Evolutionary conservation across 1,139 yeast genomes (phyloP).

Genomic region (Geotrichum siamense): DNA sequence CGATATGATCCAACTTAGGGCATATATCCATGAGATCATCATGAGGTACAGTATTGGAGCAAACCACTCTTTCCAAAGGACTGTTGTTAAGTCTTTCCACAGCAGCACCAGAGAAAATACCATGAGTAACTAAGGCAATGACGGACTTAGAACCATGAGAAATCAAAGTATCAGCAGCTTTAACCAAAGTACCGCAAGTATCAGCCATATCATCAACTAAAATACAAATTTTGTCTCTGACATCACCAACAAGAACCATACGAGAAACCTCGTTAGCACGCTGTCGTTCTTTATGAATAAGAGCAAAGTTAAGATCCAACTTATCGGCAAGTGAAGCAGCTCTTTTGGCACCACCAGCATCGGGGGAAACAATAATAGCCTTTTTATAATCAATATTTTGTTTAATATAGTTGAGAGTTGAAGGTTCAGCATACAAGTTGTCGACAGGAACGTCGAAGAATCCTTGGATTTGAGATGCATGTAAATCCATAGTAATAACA

Average conservation of each 20-base stretch:
- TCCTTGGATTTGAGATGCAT: constrained; percentile 99
- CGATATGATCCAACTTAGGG: constrained; percentile 73
- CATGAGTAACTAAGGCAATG: constrained; percentile 93
- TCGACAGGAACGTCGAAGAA: constrained; percentile 94
- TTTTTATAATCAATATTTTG: constrained; percentile 54
- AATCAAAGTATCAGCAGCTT: constrained; percentile 85
- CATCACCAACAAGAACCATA: constrained; percentile 97
- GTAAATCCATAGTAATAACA: constrained; percentile 94
- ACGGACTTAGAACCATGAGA: constrained; percentile 76
- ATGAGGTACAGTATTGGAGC: constrained; percentile 92
- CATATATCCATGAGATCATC: constrained; percentile 61
- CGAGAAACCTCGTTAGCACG: constrained; percentile 87
- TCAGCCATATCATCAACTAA: constrained; percentile 98
- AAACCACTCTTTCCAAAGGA: constrained; percentile 68
- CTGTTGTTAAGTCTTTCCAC: constrained; percentile 71
- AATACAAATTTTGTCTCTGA: constrained; percentile 72
- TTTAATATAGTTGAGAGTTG: constrained; percentile 76
- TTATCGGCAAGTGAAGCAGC: constrained; percentile 93
- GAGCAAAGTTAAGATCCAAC: constrained; percentile 83
- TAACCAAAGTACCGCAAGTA: constrained; percentile 93
- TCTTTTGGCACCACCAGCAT: constrained; percentile 98
- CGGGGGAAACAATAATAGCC: constrained; percentile 87
- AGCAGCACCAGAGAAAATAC: constrained; percentile 83
- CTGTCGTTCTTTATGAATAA: constrained; percentile 93
- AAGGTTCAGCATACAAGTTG: constrained; percentile 91